Base-by-base conservation (phyloP, 768 basidiomycete genomes). In the Tylopilus subfusipes region DNA sequence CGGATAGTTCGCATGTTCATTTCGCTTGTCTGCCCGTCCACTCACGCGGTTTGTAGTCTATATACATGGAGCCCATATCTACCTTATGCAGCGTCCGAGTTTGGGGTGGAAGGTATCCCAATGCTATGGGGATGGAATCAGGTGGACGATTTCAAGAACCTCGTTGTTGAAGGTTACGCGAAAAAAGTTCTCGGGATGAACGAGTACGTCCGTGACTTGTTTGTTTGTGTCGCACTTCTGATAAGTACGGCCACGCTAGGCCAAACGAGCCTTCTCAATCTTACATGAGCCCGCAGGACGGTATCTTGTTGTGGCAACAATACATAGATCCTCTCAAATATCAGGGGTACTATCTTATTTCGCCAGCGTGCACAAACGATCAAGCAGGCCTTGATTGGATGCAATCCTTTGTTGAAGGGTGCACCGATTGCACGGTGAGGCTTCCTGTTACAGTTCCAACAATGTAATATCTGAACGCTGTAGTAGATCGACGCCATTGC, bases 81-180 rank as follows among this genome's bases (percentile, higher is more conserved):
- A 45, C 80, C 85, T 21, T 51, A 58, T n/a, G 58, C 63, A 1
- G 72, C 76, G 2, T 70, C 74, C 14, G 30, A 64, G 6, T 69
- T 79, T 49, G 85, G 83, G n/a, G 66, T 85, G 36, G 69, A 78
- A 11, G 82, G 73, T 58, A 74, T 81, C 43, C 82, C 88, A 40
- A 89, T 89, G 87, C 68, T 91, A 1, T 92, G 89, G 89, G 84
- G 88, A 56, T 59, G 66, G 8, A 75, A 78, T 27, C 76, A 87
- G 50, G 64, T 76, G 24, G 56, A 50, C 8, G 74, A 79, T 16
- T 87, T 88, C 67, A 59, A 74, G 53, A 65, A 65, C 2, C 54
- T 72, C 40, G 79, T 85, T 29, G 70, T 76, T 45, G 57, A 67
- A 16, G 82, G 82, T 36, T 83, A 86, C 62, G 80, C 85, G 34